These are phyloP conservation scores for Xylariaceae sp. DNA, from an alignment of 2,329 filamentous ascomycete genomes.

Conservation along the genomic window DNA sequence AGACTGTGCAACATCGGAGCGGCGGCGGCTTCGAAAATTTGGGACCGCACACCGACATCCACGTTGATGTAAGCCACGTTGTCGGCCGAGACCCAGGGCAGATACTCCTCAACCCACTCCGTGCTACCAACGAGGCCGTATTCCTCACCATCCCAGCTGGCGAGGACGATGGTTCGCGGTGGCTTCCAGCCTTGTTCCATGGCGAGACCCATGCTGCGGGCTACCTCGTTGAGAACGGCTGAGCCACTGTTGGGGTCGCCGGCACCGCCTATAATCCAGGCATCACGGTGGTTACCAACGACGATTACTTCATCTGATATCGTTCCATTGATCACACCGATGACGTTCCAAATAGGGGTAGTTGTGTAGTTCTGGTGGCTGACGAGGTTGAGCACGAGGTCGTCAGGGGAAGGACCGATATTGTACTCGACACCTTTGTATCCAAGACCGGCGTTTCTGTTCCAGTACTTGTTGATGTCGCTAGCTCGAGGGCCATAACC, in stretches of 20 bases:
- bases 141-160: constrained; percentile 77
- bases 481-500: constrained; percentile 75
- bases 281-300: constrained; percentile 87
- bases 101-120: constrained; percentile 87
- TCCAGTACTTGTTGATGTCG: constrained; percentile 69
- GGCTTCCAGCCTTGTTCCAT: constrained; percentile 73
- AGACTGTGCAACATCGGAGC: constrained; percentile 72
- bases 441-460: constrained; percentile 62
- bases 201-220: constrained; percentile 67
- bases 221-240: constrained; percentile 71
- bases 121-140: constrained; percentile 83
- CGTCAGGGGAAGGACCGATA: constrained; percentile 72
- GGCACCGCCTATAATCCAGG: constrained; percentile 80
- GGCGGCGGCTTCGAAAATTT: constrained; percentile 58
- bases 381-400: constrained; percentile 63
- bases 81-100: constrained; percentile 69
- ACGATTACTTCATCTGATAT: constrained; percentile 81
- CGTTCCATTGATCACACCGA: constrained; percentile 85
- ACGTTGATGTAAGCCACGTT: constrained; percentile 83
- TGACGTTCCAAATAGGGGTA: constrained; percentile 83
- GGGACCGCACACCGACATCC: constrained; percentile 66
- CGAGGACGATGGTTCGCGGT: constrained; percentile 84
- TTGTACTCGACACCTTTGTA: constrained; percentile 81
- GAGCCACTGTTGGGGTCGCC: constrained; percentile 78
- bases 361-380: constrained; percentile 80